Evolutionary conservation across 1,139 yeast species (phyloP).

Genomic region (Candida sanyaensis): DNA sequence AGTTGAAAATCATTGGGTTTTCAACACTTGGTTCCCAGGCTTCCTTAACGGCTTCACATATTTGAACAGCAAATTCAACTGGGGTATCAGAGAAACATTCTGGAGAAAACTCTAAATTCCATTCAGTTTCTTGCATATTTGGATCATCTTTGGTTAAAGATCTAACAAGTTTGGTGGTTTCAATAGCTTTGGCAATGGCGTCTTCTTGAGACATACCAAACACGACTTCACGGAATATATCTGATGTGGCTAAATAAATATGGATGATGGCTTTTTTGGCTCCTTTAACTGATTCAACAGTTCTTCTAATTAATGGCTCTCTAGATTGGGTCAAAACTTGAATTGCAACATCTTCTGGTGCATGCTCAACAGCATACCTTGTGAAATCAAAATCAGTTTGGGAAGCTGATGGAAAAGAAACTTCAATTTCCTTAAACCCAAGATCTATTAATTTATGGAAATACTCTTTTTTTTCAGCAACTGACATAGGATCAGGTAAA

Average conservation of each 20-base stretch:
- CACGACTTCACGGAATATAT: constrained; percentile 86
- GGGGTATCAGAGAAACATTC: constrained; percentile 93
- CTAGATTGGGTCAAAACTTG: constrained; percentile 93
- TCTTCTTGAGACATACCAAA: constrained; percentile 84
- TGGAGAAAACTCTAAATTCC: constrained; percentile 94
- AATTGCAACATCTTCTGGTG: constrained; percentile 90
- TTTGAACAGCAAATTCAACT: constrained; percentile 75
- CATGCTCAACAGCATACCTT: constrained; percentile 85
- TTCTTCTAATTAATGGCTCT: constrained; percentile 84
- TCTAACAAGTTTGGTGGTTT: constrained; percentile 78
- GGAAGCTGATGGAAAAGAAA: constrained; percentile 93
- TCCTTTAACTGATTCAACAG: constrained; percentile 85
- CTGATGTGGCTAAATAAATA: constrained; percentile 90
- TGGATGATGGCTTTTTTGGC: constrained; percentile 91
- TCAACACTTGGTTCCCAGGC: constrained; percentile 91
- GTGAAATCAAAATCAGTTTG: constrained; percentile 97
- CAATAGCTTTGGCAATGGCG: constrained; percentile 77
- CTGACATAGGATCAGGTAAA: constrained; percentile 94
- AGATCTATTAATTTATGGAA: constrained; percentile 83
- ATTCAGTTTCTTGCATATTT: constrained; percentile 63
- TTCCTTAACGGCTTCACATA: constrained; percentile 92
- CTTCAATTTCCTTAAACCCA: constrained; percentile 97
- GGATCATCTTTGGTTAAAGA: constrained; percentile 90
- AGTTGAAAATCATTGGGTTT: constrained; percentile 87
- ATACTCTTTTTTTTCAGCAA: constrained; percentile 85